phyloP scores from a whole-genome alignment of 164 flowering plant species.

The Akebia trifoliata region DNA sequence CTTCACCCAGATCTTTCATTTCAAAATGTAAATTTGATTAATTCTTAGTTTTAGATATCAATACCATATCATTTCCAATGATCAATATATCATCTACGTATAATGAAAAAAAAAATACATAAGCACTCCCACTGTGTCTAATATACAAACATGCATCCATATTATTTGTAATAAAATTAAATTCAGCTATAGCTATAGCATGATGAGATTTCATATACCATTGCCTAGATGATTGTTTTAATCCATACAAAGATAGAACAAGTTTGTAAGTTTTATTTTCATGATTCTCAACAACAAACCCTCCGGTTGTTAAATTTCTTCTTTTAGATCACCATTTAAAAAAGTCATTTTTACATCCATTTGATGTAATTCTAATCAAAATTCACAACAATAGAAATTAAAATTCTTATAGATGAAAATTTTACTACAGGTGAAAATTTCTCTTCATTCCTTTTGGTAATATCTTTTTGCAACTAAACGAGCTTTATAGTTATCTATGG shows the following conservation, averaged over 20 bases:
- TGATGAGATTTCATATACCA: background rate
- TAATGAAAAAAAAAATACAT: too few relatives aligned
- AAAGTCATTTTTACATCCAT: background rate
- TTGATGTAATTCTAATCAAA: background rate
- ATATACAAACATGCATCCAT: too few relatives aligned
- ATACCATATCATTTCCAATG: too few relatives aligned
- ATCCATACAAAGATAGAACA: background rate
- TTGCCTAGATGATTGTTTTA: background rate
- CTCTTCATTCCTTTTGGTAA: background rate
- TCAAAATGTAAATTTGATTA: too few relatives aligned
- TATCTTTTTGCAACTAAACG: background rate
- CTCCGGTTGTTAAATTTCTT: background rate
- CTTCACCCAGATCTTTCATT: too few relatives aligned
- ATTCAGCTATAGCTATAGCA: too few relatives aligned
- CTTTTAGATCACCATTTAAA: background rate
- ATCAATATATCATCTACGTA: too few relatives aligned
- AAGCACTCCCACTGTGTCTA: too few relatives aligned
- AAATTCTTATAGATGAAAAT: background rate
- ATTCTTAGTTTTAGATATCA: too few relatives aligned
- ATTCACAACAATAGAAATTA: background rate
- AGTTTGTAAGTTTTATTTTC: background rate
- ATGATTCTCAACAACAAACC: background rate
- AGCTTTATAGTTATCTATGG: background rate
- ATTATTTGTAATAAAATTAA: too few relatives aligned
- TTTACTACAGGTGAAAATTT: background rate